A percentile compares a stretch with the other conserved stretches of the same genome.
Conservation (phyloP, 1,139 yeast genomes). For the Debaryomyces sp. region DNA sequence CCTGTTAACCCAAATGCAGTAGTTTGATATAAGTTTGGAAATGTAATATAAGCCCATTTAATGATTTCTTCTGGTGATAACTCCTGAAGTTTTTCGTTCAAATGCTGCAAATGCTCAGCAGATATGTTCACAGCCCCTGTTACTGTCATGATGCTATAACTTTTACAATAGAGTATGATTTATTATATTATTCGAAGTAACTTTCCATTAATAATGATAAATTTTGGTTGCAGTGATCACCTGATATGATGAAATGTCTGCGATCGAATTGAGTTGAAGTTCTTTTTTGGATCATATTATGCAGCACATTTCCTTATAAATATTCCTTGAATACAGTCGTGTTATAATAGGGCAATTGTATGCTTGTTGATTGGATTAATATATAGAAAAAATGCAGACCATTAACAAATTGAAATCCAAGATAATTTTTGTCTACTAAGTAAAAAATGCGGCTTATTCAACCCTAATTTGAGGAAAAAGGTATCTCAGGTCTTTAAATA, state of each 20-base stretch:
- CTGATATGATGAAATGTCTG: slow-evolving; percentile 10
- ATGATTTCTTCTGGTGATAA: slow-evolving; percentile 73
- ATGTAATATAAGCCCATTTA: slow-evolving; percentile 78
- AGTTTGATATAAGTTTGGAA: slow-evolving; percentile 84
- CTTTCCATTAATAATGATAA: neutral
- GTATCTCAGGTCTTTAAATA: too few species aligned
- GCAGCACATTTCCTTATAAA: neutral
- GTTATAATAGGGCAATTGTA: neutral
- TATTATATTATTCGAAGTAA: neutral
- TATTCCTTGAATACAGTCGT: neutral
- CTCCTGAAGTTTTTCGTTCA: slow-evolving; percentile 61
- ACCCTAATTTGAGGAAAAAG: too few species aligned
- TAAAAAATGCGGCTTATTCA: neutral
- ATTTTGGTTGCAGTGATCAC: slow-evolving; percentile 6
- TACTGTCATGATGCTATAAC: slow-evolving; percentile 10
- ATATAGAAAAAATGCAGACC: too few species aligned
- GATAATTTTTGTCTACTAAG: neutral
- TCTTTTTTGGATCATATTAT: neutral
- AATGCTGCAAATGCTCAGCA: slow-evolving; percentile 54
- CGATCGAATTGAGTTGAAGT: neutral
- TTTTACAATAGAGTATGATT: neutral
- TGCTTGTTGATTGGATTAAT: neutral
- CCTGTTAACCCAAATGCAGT: slow-evolving; percentile 97
- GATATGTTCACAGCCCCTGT: slow-evolving; percentile 20
- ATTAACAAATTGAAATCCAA: neutral